Conservation (phyloP, 306 rosid genomes). For the apple (Malus domestica) region DNA sequence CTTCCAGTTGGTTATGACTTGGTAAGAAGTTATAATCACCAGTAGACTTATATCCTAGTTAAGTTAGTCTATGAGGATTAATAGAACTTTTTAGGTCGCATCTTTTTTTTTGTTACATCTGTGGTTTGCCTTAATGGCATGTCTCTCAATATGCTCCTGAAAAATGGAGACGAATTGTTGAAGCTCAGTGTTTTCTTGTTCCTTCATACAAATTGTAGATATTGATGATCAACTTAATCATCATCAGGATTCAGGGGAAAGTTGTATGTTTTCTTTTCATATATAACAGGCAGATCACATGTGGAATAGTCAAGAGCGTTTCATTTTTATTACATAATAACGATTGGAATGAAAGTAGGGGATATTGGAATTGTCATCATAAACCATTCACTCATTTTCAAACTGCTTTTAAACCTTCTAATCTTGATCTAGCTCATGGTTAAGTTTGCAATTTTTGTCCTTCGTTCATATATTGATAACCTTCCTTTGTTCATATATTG, state of each 20-base stretch:
- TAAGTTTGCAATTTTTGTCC: neutral
- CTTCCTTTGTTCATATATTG: neutral
- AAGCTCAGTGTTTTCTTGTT: neutral
- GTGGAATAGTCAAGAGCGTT: neutral
- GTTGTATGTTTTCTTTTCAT: neutral
- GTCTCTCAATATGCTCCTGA: neutral
- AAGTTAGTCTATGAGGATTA: neutral
- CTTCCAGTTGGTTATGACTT: conserved; percentile 85
- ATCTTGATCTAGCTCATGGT: neutral
- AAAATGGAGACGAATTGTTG: neutral
- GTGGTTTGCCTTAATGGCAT: neutral
- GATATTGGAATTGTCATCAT: neutral
- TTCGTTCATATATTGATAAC: neutral
- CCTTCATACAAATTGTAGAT: neutral
- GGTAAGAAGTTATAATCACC: conserved; percentile 41
- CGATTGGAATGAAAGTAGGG: neutral
- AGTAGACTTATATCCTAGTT: neutral
- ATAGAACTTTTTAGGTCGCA: neutral
- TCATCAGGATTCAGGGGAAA: neutral
- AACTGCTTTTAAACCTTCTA: neutral
- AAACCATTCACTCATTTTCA: neutral
- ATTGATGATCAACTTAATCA: neutral
- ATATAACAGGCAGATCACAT: neutral
- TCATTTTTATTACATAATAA: neutral
- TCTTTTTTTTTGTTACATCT: neutral